A percentile compares a stretch with the other conserved stretches of the same genome.
These are phyloP conservation scores for Trichosporon sp. DNA, from an alignment of 1,284 basidiomycete genomes.

Conservation along the genomic window DNA sequence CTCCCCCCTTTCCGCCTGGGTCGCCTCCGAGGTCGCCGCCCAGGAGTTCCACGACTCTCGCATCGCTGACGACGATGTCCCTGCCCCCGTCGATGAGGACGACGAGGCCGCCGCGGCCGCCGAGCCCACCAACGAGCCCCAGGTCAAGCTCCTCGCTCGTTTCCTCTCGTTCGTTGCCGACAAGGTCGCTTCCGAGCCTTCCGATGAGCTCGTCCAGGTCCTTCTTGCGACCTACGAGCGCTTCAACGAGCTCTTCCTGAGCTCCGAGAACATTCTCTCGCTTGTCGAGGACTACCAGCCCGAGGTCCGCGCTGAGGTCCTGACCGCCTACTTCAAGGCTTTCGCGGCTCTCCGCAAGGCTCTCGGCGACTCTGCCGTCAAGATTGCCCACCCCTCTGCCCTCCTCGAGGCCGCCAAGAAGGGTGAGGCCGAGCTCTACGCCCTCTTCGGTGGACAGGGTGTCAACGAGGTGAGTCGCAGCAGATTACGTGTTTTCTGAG, in stretches of 20 bases:
- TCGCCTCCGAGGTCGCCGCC: slow-evolving; percentile 76
- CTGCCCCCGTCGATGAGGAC: slow-evolving; percentile 46
- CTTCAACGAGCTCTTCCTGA: slow-evolving; percentile 74
- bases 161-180: slow-evolving; percentile 71
- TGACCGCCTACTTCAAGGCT: slow-evolving; percentile 75
- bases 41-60: slow-evolving; percentile 75
- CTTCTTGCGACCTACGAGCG: slow-evolving; percentile 67
- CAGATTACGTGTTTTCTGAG: not conserved
- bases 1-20: slow-evolving; percentile 68
- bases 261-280: slow-evolving; percentile 63
- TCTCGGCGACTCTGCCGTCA: slow-evolving; percentile 56
- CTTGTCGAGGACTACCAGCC: slow-evolving; percentile 70
- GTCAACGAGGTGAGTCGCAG: slow-evolving; percentile 68
- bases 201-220: slow-evolving; percentile 61
- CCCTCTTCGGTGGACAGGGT: slow-evolving; percentile 96
- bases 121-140: slow-evolving; percentile 54
- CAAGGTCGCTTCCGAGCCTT: slow-evolving; percentile 59
- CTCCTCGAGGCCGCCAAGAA: slow-evolving; percentile 67
- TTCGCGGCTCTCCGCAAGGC: slow-evolving; percentile 66
- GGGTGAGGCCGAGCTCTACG: slow-evolving; percentile 77
- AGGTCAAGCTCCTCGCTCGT: slow-evolving; percentile 69
- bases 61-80: slow-evolving; percentile 36
- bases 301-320: slow-evolving; percentile 69
- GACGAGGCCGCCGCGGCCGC: slow-evolving; percentile 37
- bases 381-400: slow-evolving; percentile 64